Conservation (phyloP, 208 protist genomes). For the Trypanosoma cruzi region DNA sequence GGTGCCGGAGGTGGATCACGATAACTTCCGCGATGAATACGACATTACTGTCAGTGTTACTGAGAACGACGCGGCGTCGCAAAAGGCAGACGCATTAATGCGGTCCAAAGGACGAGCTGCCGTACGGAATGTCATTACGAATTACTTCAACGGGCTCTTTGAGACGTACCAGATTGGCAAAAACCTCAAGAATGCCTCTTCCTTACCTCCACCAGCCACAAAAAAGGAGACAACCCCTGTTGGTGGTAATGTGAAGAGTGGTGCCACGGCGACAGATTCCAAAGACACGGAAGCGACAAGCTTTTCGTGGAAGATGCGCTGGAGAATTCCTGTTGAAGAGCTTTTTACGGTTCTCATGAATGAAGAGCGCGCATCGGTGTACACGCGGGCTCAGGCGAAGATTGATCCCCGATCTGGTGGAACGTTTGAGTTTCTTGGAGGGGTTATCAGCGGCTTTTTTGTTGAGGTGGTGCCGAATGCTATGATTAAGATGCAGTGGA, state of each 20-base stretch:
- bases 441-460: constrained; percentile 92
- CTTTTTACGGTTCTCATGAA: constrained; percentile 77
- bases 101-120: constrained; percentile 54
- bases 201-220: constrained; percentile 67
- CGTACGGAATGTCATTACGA: constrained; percentile 56
- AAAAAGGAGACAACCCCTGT: background rate
- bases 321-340: constrained; percentile 72
- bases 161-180: constrained; percentile 85
- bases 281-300: constrained; percentile 23
- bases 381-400: constrained; percentile 71
- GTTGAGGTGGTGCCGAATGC: constrained; percentile 78
- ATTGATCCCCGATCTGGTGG: constrained; percentile 86
- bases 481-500: constrained; percentile 93
- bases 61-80: constrained; percentile 54
- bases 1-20: constrained; percentile 87
- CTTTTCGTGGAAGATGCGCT: constrained; percentile 82
- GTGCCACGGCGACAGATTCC: background rate
- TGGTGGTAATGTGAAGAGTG: constrained; percentile 6
- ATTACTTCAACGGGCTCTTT: constrained; percentile 80
- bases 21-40: constrained; percentile 82
- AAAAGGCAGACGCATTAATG: constrained; percentile 49
- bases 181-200: constrained; percentile 66
- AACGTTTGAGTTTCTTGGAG: constrained; percentile 90
- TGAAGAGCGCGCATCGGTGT: constrained; percentile 65
- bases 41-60: constrained; percentile 71